Evolutionary conservation across 148 eudicot species (phyloP), one percentile per base, ranked within the genome.

Genomic region (Rhododendron molle): DNA sequence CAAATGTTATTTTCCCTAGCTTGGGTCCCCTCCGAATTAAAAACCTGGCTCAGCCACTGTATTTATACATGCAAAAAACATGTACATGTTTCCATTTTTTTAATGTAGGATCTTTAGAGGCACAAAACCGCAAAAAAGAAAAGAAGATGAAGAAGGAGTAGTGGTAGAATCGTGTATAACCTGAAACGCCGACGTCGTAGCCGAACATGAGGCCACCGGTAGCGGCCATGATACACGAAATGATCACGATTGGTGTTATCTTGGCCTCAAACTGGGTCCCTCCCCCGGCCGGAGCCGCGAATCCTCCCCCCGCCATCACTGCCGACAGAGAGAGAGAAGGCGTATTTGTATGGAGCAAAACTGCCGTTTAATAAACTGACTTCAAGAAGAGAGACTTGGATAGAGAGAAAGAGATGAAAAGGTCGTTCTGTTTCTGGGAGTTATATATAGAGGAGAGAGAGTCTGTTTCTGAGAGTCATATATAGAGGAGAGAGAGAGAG

Each of bases 181-280:
- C 99, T 85, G 99, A 96, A 81, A 96, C 91, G 18, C 99, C 99
- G 44, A 96, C 96, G 65, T 96, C 99, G 56, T 96, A 96, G 34
- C 99, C 99, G 67, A 96, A 96, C 99, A 96, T 96, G 80, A 96
- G 96, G 72, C 99, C 99, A 6, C 99, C 99, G 78, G 98, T 95
- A 71, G 99, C 98, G 21, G 99, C 99, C 99, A 95, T 91, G 60
- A 96, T 91, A 80, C 98, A 96, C 0, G 99, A 96, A 21, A 96
- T 88, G 82, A 96, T 91, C 9, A 96, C 99, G 7, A 96, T 92
- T 1, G 99, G 98, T 0, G 99, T 96, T 8, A 96, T 96, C 89
- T 96, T 96, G 0, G 99, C 99, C 91, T 96, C 99, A 43, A 96
- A 96, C 60, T 91, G 91, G 0, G 84, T 90, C 47, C 96, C 98